These are phyloP conservation scores for Ophiocordyceps robertsii DNA, from an alignment of 2,329 filamentous ascomycete species.

Conservation along the genomic window DNA sequence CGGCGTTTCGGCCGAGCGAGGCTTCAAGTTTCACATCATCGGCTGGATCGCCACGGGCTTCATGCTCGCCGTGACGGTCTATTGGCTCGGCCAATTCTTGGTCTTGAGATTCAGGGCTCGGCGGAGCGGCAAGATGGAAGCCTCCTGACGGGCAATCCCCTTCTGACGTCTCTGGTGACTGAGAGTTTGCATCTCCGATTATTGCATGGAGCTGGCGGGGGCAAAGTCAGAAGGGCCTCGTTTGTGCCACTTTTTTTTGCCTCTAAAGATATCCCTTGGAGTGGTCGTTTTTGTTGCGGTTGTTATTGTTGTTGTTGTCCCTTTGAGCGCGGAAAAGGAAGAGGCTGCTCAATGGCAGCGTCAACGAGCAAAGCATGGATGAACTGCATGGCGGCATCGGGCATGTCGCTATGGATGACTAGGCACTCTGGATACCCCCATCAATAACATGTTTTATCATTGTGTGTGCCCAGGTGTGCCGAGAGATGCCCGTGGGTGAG, in stretches of 20 bases:
- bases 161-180: too few relatives aligned
- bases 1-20: conserved; percentile 28
- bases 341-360: background rate
- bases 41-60: conserved; percentile 33
- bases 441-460: background rate
- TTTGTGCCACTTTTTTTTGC: too few relatives aligned
- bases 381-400: background rate
- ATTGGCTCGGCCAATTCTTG: conserved; percentile 25
- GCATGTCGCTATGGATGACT: background rate
- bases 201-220: background rate
- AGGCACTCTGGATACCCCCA: background rate
- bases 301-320: too few relatives aligned
- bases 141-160: too few relatives aligned
- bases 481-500: too few relatives aligned
- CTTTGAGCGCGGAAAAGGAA: too few relatives aligned
- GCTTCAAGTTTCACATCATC: conserved; percentile 29
- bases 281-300: too few relatives aligned
- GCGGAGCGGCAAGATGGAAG: background rate
- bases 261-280: too few relatives aligned
- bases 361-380: background rate
- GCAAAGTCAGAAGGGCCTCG: background rate
- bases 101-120: background rate
- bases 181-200: too few relatives aligned
- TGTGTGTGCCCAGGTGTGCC: too few relatives aligned
- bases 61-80: conserved; percentile 25